These are phyloP conservation scores for Halophytophthora polymorphica DNA, from an alignment of 352 stramenopile species.

Conservation along the genomic window DNA sequence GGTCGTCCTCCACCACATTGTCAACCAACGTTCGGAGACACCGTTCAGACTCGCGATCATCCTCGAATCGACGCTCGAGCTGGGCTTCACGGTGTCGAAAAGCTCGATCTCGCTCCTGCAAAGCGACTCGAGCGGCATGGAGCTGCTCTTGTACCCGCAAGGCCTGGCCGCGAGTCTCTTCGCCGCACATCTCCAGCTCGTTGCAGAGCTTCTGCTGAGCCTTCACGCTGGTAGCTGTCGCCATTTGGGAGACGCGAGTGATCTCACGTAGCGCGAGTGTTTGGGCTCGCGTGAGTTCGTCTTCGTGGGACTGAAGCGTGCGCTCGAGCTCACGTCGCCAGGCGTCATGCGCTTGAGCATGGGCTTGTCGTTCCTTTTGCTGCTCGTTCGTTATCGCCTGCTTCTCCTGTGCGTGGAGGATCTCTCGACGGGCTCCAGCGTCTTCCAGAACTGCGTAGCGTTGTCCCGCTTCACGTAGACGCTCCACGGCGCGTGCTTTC, in stretches of 20 bases:
- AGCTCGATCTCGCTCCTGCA: slow-evolving; percentile 13
- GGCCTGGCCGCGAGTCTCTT: slow-evolving; percentile 32
- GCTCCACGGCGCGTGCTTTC: slow-evolving; percentile 31
- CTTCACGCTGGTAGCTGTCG: slow-evolving; percentile 2
- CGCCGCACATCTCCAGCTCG: slow-evolving; percentile 36
- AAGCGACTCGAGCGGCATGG: slow-evolving; percentile 5
- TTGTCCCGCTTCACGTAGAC: slow-evolving; percentile 29
- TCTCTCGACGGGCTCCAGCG: slow-evolving; percentile 11
- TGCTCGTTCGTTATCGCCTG: slow-evolving; percentile 14
- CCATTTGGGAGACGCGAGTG: slow-evolving; percentile 10
- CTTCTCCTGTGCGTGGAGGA: slow-evolving; percentile 17
- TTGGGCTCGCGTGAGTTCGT: slow-evolving; percentile 30
- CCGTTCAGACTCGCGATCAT: slow-evolving; percentile 14
- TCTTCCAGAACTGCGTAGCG: slow-evolving; percentile 28
- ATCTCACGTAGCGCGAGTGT: slow-evolving; percentile 21
- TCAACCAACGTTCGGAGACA: slow-evolving; percentile 43
- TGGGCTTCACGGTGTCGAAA: slow-evolving; percentile 17
- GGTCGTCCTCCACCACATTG: slow-evolving; percentile 39
- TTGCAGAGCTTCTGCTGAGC: slow-evolving; percentile 22
- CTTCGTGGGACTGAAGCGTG: slow-evolving; percentile 43
- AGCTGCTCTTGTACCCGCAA: slow-evolving; percentile 15
- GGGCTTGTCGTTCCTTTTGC: slow-evolving; percentile 18
- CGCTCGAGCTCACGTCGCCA: slow-evolving; percentile 34
- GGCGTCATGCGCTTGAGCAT: slow-evolving; percentile 22
- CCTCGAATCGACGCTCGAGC: slow-evolving; percentile 10